phyloP scores from a whole-genome alignment of 169 alveolate genomes.

The Babesia bigemina region DNA sequence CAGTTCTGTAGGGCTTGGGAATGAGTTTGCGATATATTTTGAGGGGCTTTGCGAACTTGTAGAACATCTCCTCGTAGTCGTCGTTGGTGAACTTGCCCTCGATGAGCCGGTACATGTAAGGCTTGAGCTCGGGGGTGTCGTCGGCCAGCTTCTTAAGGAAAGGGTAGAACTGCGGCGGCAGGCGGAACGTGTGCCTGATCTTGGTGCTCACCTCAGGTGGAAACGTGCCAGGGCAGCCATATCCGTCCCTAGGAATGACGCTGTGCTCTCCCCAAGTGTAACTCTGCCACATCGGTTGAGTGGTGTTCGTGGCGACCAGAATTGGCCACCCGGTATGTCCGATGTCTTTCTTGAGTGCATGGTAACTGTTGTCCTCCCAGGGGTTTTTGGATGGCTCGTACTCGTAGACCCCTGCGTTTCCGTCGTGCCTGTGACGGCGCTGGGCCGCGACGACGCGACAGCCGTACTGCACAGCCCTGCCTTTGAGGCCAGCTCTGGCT shows the following conservation, averaged over 20 bases:
- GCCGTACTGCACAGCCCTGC: not conserved
- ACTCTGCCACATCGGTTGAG: constrained; percentile 79
- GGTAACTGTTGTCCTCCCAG: constrained; percentile 69
- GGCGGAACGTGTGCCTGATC: constrained; percentile 78
- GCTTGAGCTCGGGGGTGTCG: constrained; percentile 87
- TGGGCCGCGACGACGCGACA: not conserved
- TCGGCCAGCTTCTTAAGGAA: constrained; percentile 88
- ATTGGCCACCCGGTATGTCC: constrained; percentile 79
- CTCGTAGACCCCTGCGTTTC: constrained; percentile 46
- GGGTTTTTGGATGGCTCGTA: constrained; percentile 64
- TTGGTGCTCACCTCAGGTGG: constrained; percentile 80
- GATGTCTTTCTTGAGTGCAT: constrained; percentile 50
- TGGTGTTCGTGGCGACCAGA: constrained; percentile 72
- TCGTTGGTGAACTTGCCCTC: constrained; percentile 83
- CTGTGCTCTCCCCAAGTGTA: constrained; percentile 72
- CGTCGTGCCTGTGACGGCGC: constrained; percentile 18
- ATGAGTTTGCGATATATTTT: constrained; percentile 84
- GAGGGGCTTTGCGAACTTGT: constrained; percentile 86
- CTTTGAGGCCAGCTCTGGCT: not conserved
- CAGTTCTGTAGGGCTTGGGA: constrained; percentile 85
- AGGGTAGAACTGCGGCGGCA: constrained; percentile 89
- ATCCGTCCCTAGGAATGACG: constrained; percentile 79
- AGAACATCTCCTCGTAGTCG: constrained; percentile 90
- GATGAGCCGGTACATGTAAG: constrained; percentile 83
- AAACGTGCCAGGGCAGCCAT: constrained; percentile 76